Percentiles rank a stretch among this genome's conserved stretches.
These are phyloP conservation scores for Hypoxylon sp. DNA, from an alignment of 2,329 filamentous ascomycete species.

Conservation along the genomic window DNA sequence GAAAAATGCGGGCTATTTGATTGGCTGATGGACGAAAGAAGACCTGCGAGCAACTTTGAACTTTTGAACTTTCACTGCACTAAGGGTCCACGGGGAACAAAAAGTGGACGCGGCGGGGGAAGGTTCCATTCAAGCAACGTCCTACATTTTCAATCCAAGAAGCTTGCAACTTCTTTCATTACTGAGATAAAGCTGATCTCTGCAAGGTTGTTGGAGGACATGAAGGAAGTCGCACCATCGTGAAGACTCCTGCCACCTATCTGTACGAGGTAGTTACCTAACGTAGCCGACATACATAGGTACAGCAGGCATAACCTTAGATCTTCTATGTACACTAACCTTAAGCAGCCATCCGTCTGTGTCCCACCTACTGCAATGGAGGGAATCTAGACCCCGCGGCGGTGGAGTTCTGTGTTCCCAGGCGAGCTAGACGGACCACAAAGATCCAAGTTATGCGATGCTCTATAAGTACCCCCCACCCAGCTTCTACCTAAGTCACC, in stretches of 20 bases:
- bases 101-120: conserved; percentile 14
- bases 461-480: too few species aligned
- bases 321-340: too few species aligned
- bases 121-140: conserved; percentile 13
- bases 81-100: conserved; percentile 23
- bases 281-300: background rate
- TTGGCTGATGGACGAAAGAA: conserved; percentile 25
- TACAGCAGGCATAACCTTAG: background rate
- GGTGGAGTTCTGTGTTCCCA: conserved; percentile 6
- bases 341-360: conserved; percentile 9
- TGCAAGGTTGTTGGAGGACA: background rate
- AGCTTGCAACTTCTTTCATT: background rate
- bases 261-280: background rate
- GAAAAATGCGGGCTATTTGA: conserved; percentile 21
- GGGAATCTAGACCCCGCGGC: conserved; percentile 14
- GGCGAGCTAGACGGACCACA: too few species aligned
- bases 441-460: too few species aligned
- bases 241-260: background rate
- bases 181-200: background rate
- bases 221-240: background rate
- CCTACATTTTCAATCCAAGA: conserved; percentile 1
- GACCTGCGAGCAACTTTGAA: background rate
- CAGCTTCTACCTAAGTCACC: too few species aligned
- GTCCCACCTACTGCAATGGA: background rate
- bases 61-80: background rate